These are phyloP conservation scores for Leucosporidium creatinivorum DNA, from an alignment of 768 basidiomycete species.

Conservation along the genomic window DNA sequence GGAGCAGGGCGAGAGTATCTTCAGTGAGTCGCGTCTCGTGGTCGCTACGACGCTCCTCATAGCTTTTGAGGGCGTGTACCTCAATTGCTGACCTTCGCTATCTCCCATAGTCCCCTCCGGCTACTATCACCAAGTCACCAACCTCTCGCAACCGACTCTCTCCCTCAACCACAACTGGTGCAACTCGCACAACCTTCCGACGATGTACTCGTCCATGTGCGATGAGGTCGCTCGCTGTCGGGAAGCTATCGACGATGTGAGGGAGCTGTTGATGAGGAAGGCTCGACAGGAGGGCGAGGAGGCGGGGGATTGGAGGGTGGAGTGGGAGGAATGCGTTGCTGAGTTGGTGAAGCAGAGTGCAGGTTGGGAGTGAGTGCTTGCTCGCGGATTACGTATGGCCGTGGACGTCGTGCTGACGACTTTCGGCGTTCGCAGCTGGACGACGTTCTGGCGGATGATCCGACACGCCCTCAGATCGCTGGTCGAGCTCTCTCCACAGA, in stretches of 20 bases:
- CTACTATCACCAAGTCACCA: slow-evolving; percentile 26
- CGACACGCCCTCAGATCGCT: slow-evolving; percentile 9
- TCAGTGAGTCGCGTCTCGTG: slow-evolving; percentile 4
- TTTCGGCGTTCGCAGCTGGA: slow-evolving; percentile 10
- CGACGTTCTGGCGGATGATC: slow-evolving; percentile 28
- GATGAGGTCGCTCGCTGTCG: slow-evolving; percentile 12
- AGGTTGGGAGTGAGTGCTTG: slow-evolving; percentile 30
- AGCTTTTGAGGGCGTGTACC: no score
- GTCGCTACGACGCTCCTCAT: not conserved
- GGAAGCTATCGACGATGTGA: slow-evolving; percentile 28
- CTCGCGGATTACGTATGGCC: not conserved
- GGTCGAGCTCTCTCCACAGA: not conserved
- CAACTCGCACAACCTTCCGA: slow-evolving; percentile 23
- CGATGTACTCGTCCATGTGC: slow-evolving; percentile 21
- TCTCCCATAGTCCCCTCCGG: slow-evolving; percentile 25
- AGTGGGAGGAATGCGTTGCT: slow-evolving; percentile 30
- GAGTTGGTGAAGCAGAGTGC: slow-evolving; percentile 27
- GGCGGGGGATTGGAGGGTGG: slow-evolving; percentile 11
- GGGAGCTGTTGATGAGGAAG: slow-evolving; percentile 16
- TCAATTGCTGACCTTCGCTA: not conserved
- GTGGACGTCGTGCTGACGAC: not conserved
- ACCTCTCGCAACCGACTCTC: slow-evolving; percentile 28
- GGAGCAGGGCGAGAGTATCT: slow-evolving; percentile 21
- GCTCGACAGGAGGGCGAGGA: not conserved
- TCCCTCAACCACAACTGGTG: slow-evolving; percentile 36